These are phyloP conservation scores for Terfezia boudieri DNA, from an alignment of 495 filamentous ascomycete species.

Conservation along the genomic window DNA sequence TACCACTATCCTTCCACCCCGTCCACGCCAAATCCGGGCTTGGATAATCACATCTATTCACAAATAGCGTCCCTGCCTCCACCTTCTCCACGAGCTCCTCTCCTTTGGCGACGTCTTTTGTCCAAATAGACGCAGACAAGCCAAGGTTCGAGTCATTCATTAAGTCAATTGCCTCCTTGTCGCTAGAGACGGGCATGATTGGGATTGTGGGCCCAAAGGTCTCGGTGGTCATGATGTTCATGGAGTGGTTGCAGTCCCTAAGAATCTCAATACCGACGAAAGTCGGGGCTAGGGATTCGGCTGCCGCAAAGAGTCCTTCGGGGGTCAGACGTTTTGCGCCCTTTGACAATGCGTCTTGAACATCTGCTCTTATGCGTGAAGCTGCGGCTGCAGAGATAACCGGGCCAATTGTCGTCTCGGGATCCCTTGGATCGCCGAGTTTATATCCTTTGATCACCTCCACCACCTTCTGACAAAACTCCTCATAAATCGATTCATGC, in stretches of 20 bases:
- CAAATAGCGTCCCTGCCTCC: conserved; percentile 88
- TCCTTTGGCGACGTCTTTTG: conserved; percentile 61
- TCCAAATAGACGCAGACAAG: conserved; percentile 95
- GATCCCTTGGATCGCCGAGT: conserved; percentile 63
- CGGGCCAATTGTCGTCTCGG: conserved; percentile 62
- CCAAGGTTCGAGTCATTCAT: conserved; percentile 97
- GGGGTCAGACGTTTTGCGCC: conserved; percentile 72
- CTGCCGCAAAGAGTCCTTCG: conserved; percentile 29
- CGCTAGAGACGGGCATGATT: conserved; percentile 70
- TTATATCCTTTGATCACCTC: conserved; percentile 71
- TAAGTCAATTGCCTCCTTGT: conserved; percentile 56
- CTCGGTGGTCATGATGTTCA: conserved; percentile 84
- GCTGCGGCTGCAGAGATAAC: conserved; percentile 61
- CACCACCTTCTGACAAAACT: conserved; percentile 55
- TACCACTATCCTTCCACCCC: conserved; percentile 91
- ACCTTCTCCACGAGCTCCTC: conserved; percentile 56
- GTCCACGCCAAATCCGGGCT: conserved; percentile 93
- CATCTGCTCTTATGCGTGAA: conserved; percentile 53
- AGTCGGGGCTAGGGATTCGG: conserved; percentile 23
- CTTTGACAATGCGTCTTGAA: conserved; percentile 63
- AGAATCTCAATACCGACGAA: conserved; percentile 76
- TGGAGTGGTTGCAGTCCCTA: conserved; percentile 57
- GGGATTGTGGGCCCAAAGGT: conserved; percentile 92
- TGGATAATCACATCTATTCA: conserved; percentile 86
- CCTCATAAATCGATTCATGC: conserved; percentile 56